A percentile compares a stretch with the other conserved stretches of the same genome.
Evolutionary conservation across 331 rosid species (phyloP).

Genomic region (Malus hybrid): DNA sequence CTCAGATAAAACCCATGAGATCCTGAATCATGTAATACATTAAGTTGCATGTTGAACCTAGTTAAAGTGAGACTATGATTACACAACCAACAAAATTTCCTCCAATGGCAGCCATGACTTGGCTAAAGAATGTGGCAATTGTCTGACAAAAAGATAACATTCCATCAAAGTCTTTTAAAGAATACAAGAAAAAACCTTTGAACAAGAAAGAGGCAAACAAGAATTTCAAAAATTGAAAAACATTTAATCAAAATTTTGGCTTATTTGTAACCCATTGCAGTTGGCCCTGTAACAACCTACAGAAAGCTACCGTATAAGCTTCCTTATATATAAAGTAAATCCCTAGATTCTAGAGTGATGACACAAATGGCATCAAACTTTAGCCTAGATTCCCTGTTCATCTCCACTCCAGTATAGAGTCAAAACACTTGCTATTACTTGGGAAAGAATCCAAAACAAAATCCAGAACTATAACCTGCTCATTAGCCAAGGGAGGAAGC

Average conservation of each 20-base stretch:
- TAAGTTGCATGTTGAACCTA: not conserved
- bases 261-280: not conserved
- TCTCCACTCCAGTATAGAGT: no score
- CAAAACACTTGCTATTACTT: no score
- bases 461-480: no score
- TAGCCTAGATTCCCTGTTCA: no score
- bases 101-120: constrained; percentile 71
- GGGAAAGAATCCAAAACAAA: no score
- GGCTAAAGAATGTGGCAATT: constrained; percentile 74
- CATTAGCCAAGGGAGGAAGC: no score
- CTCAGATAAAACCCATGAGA: no score
- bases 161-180: constrained; percentile 15
- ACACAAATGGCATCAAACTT: no score
- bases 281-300: not conserved
- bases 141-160: constrained; percentile 27
- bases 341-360: not conserved
- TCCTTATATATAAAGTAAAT: not conserved
- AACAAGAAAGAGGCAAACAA: not conserved
- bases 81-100: constrained; percentile 59
- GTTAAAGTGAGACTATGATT: not conserved
- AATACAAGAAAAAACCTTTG: constrained; percentile 1
- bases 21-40: not conserved
- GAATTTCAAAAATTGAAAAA: not conserved
- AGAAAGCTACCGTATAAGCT: not conserved
- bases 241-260: not conserved